These are phyloP conservation scores for Colletotrichum chrysophilum DNA, from an alignment of 2,329 filamentous ascomycete genomes.

Conservation along the genomic window DNA sequence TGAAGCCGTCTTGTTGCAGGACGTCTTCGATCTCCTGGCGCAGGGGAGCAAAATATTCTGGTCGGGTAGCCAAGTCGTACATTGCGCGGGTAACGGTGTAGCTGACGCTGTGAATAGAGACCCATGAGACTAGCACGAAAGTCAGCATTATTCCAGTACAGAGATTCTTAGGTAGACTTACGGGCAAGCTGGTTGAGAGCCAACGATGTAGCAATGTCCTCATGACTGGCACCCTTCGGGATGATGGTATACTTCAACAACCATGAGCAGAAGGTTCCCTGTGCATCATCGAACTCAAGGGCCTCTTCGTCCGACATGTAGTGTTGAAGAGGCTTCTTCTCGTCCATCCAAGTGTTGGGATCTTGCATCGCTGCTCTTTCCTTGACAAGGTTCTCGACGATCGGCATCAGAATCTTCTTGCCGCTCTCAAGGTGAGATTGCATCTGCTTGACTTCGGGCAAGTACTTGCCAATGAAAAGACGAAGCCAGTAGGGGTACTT, in stretches of 20 bases:
- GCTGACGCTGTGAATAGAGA: conserved; percentile 4
- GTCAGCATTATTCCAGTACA: not conserved
- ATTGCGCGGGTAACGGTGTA: conserved; percentile 36
- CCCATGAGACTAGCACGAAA: not conserved
- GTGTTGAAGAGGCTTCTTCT: conserved; percentile 1
- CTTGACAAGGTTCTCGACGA: conserved; percentile 5
- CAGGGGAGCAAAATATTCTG: conserved; percentile 43
- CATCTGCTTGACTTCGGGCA: conserved; percentile 12
- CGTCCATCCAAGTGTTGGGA: not conserved
- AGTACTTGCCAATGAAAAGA: not conserved
- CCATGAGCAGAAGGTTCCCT: conserved; percentile 8
- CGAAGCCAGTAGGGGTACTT: conserved; percentile 7
- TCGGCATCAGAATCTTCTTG: conserved; percentile 5
- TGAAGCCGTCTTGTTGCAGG: conserved; percentile 35
- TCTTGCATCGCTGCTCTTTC: not conserved
- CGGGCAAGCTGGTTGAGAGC: not conserved
- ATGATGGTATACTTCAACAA: conserved; percentile 1
- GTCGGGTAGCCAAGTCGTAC: conserved; percentile 41
- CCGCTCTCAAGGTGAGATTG: not conserved
- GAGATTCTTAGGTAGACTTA: not conserved
- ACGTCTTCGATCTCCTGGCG: conserved; percentile 46
- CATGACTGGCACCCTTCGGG: not conserved
- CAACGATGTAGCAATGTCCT: not conserved
- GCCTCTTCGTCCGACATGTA: conserved; percentile 7
- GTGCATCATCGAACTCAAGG: not conserved